Evolutionary conservation across 1,284 basidiomycete species (phyloP).

Genomic region (Ceratobasidium sp.): DNA sequence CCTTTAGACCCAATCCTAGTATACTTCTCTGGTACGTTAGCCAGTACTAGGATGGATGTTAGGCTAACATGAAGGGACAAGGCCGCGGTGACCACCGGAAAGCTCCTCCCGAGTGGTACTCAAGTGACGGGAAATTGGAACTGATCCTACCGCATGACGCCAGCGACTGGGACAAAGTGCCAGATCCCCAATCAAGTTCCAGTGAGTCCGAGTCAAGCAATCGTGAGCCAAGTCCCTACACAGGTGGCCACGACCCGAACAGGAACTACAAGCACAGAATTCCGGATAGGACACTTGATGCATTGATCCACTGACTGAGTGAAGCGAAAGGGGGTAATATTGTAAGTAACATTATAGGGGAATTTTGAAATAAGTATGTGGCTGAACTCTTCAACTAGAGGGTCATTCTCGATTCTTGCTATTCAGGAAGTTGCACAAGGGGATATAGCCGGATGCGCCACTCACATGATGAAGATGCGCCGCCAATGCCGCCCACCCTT

Average conservation of each 20-base stretch:
- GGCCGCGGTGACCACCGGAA: background rate
- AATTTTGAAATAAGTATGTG: background rate
- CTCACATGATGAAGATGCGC: background rate
- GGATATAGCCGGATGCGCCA: background rate
- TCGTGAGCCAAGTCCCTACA: too few species aligned
- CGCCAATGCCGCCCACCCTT: background rate
- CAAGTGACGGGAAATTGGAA: slow-evolving; percentile 9
- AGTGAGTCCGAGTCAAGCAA: background rate
- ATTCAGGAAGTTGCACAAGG: slow-evolving; percentile 23
- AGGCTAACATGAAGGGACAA: too few species aligned
- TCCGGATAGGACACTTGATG: slow-evolving; percentile 33
- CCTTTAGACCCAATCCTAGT: slow-evolving; percentile 27
- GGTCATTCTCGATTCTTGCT: slow-evolving; percentile 16
- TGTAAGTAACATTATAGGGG: background rate
- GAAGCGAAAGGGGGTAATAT: slow-evolving; percentile 38
- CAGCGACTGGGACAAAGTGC: background rate
- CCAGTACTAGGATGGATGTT: background rate
- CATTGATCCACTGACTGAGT: slow-evolving; percentile 8
- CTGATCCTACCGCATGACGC: slow-evolving; percentile 36
- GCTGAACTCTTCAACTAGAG: background rate
- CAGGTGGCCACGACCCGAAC: background rate
- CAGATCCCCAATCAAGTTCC: too few species aligned
- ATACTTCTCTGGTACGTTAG: slow-evolving; percentile 33
- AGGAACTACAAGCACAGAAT: slow-evolving; percentile 8
- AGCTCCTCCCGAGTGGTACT: slow-evolving; percentile 4